phyloP scores from a whole-genome alignment of 2,329 filamentous ascomycete genomes.

The Colletotrichum tropicicola region DNA sequence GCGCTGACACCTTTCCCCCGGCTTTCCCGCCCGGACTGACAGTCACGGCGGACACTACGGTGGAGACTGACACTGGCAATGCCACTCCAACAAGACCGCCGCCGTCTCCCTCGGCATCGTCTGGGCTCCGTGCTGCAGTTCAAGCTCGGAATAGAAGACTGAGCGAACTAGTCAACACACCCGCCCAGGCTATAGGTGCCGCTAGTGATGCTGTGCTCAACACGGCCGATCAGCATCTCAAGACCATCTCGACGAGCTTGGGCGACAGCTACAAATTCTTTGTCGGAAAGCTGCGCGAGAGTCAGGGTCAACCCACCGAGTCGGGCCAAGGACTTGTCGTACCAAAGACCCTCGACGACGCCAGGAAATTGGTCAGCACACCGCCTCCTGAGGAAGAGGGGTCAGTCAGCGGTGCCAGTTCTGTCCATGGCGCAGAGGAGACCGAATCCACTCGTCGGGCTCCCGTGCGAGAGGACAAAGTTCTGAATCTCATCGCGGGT shows the following conservation, averaged over 20 bases:
- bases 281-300: slow-evolving; percentile 85
- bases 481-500: slow-evolving; percentile 73
- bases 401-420: slow-evolving; percentile 66
- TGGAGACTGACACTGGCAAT: slow-evolving; percentile 42
- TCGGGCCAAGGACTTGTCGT: slow-evolving; percentile 64
- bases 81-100: slow-evolving; percentile 45
- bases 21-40: slow-evolving; percentile 59
- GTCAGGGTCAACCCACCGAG: slow-evolving; percentile 55
- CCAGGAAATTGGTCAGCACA: slow-evolving; percentile 85
- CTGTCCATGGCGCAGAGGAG: slow-evolving; percentile 54
- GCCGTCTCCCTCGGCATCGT: slow-evolving; percentile 43
- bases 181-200: slow-evolving; percentile 81
- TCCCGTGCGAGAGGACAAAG: slow-evolving; percentile 64
- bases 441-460: slow-evolving; percentile 40
- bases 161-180: slow-evolving; percentile 86
- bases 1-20: slow-evolving; percentile 64
- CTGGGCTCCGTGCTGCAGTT: slow-evolving; percentile 53
- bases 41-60: slow-evolving; percentile 38
- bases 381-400: slow-evolving; percentile 70
- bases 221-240: slow-evolving; percentile 90
- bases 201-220: slow-evolving; percentile 87
- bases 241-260: slow-evolving; percentile 89
- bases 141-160: slow-evolving; percentile 76
- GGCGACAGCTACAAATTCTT: slow-evolving; percentile 95
- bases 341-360: slow-evolving; percentile 93